Percentiles rank a stretch among this genome's conserved stretches.
These are phyloP conservation scores for Melampsora americana DNA, from an alignment of 1,284 basidiomycete genomes.

Conservation along the genomic window DNA sequence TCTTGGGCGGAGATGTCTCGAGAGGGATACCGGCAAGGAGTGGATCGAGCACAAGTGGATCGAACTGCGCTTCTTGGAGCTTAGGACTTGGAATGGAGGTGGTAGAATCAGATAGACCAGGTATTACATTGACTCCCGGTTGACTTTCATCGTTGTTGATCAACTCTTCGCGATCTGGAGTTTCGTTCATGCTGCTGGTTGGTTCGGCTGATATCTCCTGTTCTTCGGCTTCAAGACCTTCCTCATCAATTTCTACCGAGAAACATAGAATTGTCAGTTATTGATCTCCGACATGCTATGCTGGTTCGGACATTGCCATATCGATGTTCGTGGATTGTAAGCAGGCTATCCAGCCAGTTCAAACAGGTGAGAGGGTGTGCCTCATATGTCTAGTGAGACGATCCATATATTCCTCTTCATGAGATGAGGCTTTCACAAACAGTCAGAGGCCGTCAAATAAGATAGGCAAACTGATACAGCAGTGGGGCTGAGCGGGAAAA, in stretches of 20 bases:
- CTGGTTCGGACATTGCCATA: no score
- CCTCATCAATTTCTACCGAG: not conserved
- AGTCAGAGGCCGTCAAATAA: slow-evolving; percentile 1
- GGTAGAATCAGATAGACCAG: not conserved
- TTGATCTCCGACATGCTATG: no score
- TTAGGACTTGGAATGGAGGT: not conserved
- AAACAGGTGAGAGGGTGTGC: no score
- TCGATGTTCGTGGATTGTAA: no score
- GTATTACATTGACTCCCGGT: not conserved
- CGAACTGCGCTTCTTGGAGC: not conserved
- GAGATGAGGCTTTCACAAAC: not conserved
- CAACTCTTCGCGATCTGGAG: not conserved
- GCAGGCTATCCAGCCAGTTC: no score
- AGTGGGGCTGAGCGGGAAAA: no score
- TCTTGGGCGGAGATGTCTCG: not conserved
- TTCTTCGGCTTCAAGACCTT: not conserved
- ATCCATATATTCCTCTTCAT: no score
- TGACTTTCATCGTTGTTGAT: not conserved
- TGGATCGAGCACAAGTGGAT: not conserved
- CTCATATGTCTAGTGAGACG: no score
- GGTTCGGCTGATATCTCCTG: not conserved
- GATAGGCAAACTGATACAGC: not conserved
- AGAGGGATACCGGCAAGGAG: not conserved
- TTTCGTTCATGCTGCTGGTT: not conserved
- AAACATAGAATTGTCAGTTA: not conserved